Evolutionary conservation across 768 basidiomycete genomes (phyloP), one percentile per base, ranked within the genome.

Genomic region (Amanita fuliginea): DNA sequence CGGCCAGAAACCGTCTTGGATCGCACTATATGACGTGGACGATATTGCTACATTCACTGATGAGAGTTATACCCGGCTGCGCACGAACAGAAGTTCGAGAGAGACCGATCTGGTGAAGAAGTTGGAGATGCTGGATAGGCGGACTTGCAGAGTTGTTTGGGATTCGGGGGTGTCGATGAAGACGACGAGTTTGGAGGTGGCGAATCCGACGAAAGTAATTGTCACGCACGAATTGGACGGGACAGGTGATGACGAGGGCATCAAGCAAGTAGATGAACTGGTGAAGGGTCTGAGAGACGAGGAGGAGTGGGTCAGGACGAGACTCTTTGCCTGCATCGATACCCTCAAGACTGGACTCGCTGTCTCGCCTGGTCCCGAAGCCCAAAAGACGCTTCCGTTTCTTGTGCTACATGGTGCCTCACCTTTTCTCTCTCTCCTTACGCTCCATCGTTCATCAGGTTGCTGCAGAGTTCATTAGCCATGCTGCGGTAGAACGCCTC

Each of bases 21-120:
- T 74, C 2, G 76, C 76, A 4, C 57, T 78, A 32, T 77, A 78
- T 51, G 74, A 76, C 51, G 61, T 76, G 42, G 69, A 68, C 44
- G 65, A 69, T 40, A 67, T 62, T 7, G 52, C 63, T 18, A 66
- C 69, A 0, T 75, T 77, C 54, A 42, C 55, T 16, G 64, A 73
- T 46, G 64, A 67, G 32, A 65, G 60, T 28, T 76, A 77, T 56
- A 74, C 70, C 13, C 59, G 64, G 30, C 60, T 76, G 6, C 67
- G 74, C 7, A 64, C 63, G 24, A 67, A 70, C 52, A 64, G 75
- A 22, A 74, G 72, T 46, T 62, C 63, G 32, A 65, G 72, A 9
- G 75, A 75, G 58, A 64, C 62, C 4, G 56, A 62, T 11, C 63
- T 75, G 19, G 64, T 76, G 19, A 57, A 61, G 48, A 54, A 70